These are phyloP conservation scores for Aspergillus fijiensis DNA, from an alignment of 2,329 filamentous ascomycete genomes.

Conservation along the genomic window DNA sequence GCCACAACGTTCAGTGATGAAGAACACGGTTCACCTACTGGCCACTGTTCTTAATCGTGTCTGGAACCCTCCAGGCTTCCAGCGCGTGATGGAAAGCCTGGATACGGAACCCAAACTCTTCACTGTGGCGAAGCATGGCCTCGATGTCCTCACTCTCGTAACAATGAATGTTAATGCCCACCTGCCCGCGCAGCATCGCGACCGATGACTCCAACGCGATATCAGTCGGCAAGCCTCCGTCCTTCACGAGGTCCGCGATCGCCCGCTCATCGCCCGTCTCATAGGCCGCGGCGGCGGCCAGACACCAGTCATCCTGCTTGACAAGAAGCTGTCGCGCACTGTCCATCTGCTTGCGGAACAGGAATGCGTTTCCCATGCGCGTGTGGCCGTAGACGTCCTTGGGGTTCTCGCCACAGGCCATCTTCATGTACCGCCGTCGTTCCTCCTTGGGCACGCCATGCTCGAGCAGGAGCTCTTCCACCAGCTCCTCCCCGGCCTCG, in stretches of 20 bases:
- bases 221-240: not conserved
- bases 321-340: not conserved
- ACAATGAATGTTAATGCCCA: not conserved
- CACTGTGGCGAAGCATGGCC: not conserved
- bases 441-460: not conserved
- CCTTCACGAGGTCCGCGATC: not conserved
- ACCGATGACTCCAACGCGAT: not conserved
- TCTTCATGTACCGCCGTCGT: constrained; percentile 1
- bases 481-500: not conserved
- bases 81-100: not conserved
- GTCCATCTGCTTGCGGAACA: constrained; percentile 1
- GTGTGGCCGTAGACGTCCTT: constrained; percentile 24
- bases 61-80: constrained; percentile 2
- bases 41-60: not conserved
- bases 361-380: not conserved
- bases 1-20: not conserved
- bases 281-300: not conserved
- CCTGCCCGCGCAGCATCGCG: constrained; percentile 1
- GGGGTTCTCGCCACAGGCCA: constrained; percentile 1
- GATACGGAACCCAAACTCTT: constrained; percentile 1
- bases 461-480: not conserved
- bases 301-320: not conserved
- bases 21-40: not conserved
- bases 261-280: not conserved
- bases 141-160: constrained; percentile 1